Conservation (phyloP, 345 rosid species). For the Ceriops decandra region DNA sequence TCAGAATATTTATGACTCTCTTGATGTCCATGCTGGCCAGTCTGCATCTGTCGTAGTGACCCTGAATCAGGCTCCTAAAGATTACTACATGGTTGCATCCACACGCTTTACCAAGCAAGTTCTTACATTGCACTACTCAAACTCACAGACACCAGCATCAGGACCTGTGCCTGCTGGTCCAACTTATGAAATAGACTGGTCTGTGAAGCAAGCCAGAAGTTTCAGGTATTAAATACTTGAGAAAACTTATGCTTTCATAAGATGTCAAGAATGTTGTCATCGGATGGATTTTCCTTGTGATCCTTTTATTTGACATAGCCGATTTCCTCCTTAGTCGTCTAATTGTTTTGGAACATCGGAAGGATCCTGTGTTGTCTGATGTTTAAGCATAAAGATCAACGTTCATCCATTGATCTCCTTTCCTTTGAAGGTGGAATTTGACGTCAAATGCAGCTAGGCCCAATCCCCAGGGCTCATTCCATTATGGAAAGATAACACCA, state of each 20-base stretch:
- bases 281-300: no score
- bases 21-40: slow-evolving; percentile 88
- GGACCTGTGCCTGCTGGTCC: slow-evolving; percentile 68
- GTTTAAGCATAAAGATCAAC: not conserved
- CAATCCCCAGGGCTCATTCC: slow-evolving; percentile 95
- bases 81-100: slow-evolving; percentile 77
- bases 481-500: slow-evolving; percentile 60
- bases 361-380: no score
- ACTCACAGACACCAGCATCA: slow-evolving; percentile 53
- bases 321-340: no score
- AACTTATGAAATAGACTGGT: slow-evolving; percentile 46
- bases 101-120: slow-evolving; percentile 45
- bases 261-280: no score
- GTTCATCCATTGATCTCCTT: not conserved
- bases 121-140: slow-evolving; percentile 61
- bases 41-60: slow-evolving; percentile 72
- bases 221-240: slow-evolving; percentile 41
- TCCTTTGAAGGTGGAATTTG: slow-evolving; percentile 64
- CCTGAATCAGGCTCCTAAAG: slow-evolving; percentile 66
- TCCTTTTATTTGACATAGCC: no score
- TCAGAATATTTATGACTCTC: slow-evolving; percentile 71
- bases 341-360: no score
- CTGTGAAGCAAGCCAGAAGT: slow-evolving; percentile 84
- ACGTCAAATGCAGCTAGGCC: slow-evolving; percentile 94
- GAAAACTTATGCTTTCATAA: not conserved